Evolutionary conservation across 1,284 basidiomycete genomes (phyloP).

Genomic region (Megacollybia platyphylla): DNA sequence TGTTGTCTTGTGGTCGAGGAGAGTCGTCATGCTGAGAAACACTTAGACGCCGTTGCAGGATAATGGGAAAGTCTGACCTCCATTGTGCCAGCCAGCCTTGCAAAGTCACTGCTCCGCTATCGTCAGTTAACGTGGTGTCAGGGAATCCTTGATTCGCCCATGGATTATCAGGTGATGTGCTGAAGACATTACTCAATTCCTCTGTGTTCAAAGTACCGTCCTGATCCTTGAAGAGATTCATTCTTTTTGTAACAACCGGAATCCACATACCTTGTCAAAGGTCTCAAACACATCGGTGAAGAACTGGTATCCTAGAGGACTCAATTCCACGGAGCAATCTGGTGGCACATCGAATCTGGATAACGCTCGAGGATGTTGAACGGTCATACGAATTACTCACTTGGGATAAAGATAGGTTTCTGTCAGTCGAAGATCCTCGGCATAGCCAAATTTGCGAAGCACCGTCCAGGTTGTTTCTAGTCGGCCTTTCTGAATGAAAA

Average conservation of each 20-base stretch:
- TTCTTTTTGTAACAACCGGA: neutral
- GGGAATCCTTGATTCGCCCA: conserved; percentile 83
- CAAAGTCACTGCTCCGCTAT: conserved; percentile 82
- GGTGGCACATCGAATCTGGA: conserved; percentile 81
- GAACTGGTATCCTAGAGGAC: conserved; percentile 90
- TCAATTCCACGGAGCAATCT: conserved; percentile 93
- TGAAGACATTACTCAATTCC: conserved; percentile 87
- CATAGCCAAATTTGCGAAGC: conserved; percentile 90
- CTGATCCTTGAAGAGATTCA: conserved; percentile 52
- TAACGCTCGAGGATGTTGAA: conserved; percentile 10
- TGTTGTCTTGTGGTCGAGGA: conserved; percentile 86
- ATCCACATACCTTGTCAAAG: conserved; percentile 73
- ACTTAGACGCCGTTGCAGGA: neutral
- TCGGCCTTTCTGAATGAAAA: conserved; percentile 93
- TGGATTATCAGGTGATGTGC: conserved; percentile 90
- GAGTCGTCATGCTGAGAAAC: conserved; percentile 78
- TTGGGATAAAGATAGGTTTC: conserved; percentile 81
- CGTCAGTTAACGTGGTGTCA: conserved; percentile 84
- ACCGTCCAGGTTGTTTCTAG: conserved; percentile 99
- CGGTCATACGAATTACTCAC: conserved; percentile 26
- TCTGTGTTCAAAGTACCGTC: conserved; percentile 82
- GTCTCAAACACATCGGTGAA: conserved; percentile 95
- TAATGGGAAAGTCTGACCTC: conserved; percentile 46
- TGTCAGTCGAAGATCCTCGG: conserved; percentile 83
- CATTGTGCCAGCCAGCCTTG: conserved; percentile 98